These are phyloP conservation scores for Geotrichum fermentans DNA, from an alignment of 1,139 yeast genomes.

Conservation along the genomic window DNA sequence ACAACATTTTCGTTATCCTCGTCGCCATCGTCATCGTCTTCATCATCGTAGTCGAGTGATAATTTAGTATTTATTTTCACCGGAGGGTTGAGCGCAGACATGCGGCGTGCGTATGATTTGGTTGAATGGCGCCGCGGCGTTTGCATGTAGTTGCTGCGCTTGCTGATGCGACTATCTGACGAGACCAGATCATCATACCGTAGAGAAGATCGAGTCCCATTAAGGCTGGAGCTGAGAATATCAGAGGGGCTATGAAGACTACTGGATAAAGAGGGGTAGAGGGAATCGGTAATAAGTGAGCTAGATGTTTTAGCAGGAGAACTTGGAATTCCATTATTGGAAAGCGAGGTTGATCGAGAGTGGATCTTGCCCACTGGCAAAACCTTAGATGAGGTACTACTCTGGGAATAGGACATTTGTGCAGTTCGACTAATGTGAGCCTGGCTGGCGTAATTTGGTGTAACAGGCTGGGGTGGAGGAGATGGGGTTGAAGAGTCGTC, in stretches of 20 bases:
- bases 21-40: slow-evolving; percentile 9
- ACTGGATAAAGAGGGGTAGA: slow-evolving; percentile 10
- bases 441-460: slow-evolving; percentile 12
- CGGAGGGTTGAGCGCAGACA: slow-evolving; percentile 19
- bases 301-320: slow-evolving; percentile 5
- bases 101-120: slow-evolving; percentile 12
- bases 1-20: slow-evolving; percentile 12
- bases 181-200: slow-evolving; percentile 16
- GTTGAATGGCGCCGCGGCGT: slow-evolving; percentile 9
- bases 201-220: slow-evolving; percentile 11
- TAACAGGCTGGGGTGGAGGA: slow-evolving; percentile 19
- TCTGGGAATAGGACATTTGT: not conserved
- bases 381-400: not conserved
- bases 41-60: slow-evolving; percentile 14
- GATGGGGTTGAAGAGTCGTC: slow-evolving; percentile 20
- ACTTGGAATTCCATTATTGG: not conserved
- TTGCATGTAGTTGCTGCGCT: slow-evolving; percentile 4
- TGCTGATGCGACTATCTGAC: slow-evolving; percentile 1
- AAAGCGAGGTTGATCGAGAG: slow-evolving; percentile 13
- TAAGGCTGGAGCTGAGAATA: slow-evolving; percentile 5
- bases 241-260: not conserved
- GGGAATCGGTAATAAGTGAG: slow-evolving; percentile 17
- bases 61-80: slow-evolving; percentile 13
- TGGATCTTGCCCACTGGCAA: not conserved
- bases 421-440: not conserved